phyloP scores from a whole-genome alignment of 2,329 filamentous ascomycete genomes.

The Apiospora hydei region DNA sequence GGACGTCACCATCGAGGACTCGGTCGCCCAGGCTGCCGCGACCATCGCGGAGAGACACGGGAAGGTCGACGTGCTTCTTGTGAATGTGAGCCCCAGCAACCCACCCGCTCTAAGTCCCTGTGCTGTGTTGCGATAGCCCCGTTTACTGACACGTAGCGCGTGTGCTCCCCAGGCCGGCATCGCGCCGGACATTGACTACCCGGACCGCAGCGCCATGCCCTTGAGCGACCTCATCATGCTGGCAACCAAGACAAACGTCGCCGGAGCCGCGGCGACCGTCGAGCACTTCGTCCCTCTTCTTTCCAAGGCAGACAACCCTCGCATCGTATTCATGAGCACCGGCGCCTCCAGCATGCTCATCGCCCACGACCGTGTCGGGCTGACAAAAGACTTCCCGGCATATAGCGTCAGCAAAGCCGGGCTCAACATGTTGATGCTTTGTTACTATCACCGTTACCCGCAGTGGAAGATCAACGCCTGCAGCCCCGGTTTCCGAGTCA shows the following conservation, averaged over 20 bases:
- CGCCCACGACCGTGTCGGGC: background rate
- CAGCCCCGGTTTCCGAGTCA: constrained; percentile 14
- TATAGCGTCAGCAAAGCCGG: constrained; percentile 20
- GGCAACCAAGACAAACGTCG: background rate
- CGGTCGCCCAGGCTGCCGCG: constrained; percentile 1
- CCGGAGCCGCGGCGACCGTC: constrained; percentile 2
- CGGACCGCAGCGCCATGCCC: constrained; percentile 21
- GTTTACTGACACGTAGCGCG: background rate
- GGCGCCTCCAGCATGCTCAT: constrained; percentile 6
- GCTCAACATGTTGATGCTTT: background rate
- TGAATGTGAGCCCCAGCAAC: background rate
- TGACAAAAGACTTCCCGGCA: background rate
- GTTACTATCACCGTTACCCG: constrained; percentile 14
- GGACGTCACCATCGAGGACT: constrained; percentile 21
- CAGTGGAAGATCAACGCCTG: constrained; percentile 24
- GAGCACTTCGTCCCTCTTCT: background rate
- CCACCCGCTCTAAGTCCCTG: background rate
- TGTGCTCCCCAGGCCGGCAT: background rate
- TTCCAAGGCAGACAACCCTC: constrained; percentile 2
- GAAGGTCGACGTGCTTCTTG: constrained; percentile 19
- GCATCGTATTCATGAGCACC: constrained; percentile 21
- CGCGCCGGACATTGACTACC: constrained; percentile 5
- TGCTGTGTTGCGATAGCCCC: too few species aligned
- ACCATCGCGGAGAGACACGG: background rate
- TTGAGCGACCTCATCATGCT: constrained; percentile 2